Conservation (phyloP, 345 rosid genomes). For the Gossypium turneri region DNA sequence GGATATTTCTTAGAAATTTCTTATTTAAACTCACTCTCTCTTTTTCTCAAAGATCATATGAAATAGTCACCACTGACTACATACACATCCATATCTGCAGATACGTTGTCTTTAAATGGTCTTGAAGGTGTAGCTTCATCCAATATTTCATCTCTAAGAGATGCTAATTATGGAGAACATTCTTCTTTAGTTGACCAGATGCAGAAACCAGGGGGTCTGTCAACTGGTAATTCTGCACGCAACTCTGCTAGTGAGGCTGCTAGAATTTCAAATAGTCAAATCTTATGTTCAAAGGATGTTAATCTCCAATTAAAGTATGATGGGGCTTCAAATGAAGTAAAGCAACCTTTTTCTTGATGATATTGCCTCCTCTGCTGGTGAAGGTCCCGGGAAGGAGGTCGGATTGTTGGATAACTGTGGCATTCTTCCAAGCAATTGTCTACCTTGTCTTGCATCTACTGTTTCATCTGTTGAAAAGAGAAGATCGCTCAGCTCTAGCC, state of each 20-base stretch:
- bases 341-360: constrained; percentile 49
- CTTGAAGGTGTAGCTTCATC: constrained; percentile 47
- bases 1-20: neutral
- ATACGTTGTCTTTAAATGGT: constrained; percentile 54
- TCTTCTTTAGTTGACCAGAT: constrained; percentile 30
- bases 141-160: constrained; percentile 39
- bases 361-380: constrained; percentile 49
- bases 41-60: neutral
- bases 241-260: constrained; percentile 28
- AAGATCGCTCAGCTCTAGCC: constrained; percentile 62
- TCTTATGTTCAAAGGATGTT: constrained; percentile 24
- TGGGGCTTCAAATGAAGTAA: constrained; percentile 29
- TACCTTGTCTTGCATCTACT: constrained; percentile 77
- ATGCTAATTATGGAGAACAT: constrained; percentile 34
- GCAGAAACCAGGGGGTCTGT: constrained; percentile 38
- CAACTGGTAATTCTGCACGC: constrained; percentile 32
- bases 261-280: constrained; percentile 29
- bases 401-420: constrained; percentile 61
- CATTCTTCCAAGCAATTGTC: constrained; percentile 63
- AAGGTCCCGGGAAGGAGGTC: constrained; percentile 37
- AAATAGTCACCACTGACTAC: constrained; percentile 5
- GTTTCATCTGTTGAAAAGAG: constrained; percentile 67
- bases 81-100: constrained; percentile 32
- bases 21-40: neutral
- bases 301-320: constrained; percentile 30